These are phyloP conservation scores for Erysimum pusillum DNA, from an alignment of 441 rosid genomes.

Conservation along the genomic window DNA sequence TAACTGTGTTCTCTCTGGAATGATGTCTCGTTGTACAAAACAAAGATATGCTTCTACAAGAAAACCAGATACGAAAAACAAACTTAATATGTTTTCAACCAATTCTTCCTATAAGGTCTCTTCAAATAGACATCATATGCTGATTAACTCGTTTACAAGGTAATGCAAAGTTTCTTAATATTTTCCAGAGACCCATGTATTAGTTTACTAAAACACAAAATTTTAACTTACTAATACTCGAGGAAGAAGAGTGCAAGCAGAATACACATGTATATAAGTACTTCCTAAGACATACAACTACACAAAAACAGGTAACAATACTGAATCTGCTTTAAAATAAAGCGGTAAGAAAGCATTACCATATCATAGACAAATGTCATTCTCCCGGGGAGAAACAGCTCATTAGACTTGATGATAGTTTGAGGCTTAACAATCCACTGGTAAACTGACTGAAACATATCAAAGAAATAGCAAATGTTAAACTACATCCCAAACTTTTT, in stretches of 20 bases:
- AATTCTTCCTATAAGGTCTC: background rate
- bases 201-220: background rate
- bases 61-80: background rate
- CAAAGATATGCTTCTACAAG: background rate
- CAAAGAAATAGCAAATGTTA: slow-evolving; percentile 18
- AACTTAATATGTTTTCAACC: background rate
- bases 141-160: background rate
- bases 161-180: background rate
- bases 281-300: background rate
- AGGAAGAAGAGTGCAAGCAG: background rate
- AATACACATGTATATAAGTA: slow-evolving; percentile 4
- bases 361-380: slow-evolving; percentile 89
- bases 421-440: slow-evolving; percentile 95
- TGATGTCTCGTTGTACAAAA: background rate
- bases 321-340: background rate
- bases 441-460: slow-evolving; percentile 76
- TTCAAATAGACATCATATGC: background rate
- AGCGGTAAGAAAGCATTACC: slow-evolving; percentile 52
- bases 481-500: background rate
- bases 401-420: slow-evolving; percentile 80
- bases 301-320: background rate
- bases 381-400: slow-evolving; percentile 96
- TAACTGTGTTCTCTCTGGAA: background rate
- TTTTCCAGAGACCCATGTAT: background rate
- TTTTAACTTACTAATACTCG: background rate